Percentiles rank a stretch among this genome's conserved stretches.
Evolutionary conservation across 192 early-diverging fungal genomes (phyloP).

Genomic region (Umbelopsis vinacea): DNA sequence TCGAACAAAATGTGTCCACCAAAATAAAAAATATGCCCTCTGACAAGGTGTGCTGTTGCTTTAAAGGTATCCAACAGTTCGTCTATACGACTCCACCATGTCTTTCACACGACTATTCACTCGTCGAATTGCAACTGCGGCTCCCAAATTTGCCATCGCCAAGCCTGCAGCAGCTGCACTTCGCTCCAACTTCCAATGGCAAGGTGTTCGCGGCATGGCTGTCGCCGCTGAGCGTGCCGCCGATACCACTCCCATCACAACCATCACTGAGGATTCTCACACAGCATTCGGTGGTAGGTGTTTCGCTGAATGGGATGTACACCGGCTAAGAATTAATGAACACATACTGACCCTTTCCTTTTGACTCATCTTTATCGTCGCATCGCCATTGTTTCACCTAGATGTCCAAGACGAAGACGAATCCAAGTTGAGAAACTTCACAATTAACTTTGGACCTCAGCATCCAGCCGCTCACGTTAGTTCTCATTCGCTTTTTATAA

Average conservation of each 20-base stretch:
- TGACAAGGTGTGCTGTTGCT: too few relatives aligned
- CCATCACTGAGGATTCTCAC: conserved; percentile 34
- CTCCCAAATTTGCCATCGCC: conserved; percentile 24
- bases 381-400: conserved; percentile 2
- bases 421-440: conserved; percentile 70
- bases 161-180: not conserved
- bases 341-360: not conserved
- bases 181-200: conserved; percentile 26
- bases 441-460: conserved; percentile 99
- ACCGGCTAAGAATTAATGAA: not conserved
- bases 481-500: conserved; percentile 59
- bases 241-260: conserved; percentile 31
- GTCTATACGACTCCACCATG: conserved; percentile 13
- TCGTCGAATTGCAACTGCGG: conserved; percentile 28
- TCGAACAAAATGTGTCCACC: too few relatives aligned
- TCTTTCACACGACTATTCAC: conserved; percentile 43
- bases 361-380: not conserved
- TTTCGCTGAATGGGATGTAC: not conserved
- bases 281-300: conserved; percentile 32
- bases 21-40: too few relatives aligned
- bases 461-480: conserved; percentile 93
- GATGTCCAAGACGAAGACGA: conserved; percentile 53
- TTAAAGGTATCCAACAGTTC: not conserved
- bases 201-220: conserved; percentile 38
- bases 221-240: conserved; percentile 21